Evolutionary conservation across 805 yeast species (phyloP).

Genomic region (Kregervanrija delftensis): DNA sequence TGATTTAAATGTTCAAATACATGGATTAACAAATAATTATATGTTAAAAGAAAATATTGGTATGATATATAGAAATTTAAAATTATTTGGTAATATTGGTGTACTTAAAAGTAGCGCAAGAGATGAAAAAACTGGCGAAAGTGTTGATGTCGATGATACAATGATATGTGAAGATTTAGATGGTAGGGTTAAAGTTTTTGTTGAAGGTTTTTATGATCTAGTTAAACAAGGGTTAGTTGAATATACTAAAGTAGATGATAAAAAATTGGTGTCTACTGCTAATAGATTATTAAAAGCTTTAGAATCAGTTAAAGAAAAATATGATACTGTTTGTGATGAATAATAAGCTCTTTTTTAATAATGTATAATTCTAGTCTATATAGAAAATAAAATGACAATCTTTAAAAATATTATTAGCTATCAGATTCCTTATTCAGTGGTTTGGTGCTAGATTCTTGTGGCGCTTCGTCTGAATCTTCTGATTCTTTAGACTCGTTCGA

Average conservation of each 20-base stretch:
- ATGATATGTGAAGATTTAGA: slow-evolving; percentile 49
- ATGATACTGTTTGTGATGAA: slow-evolving; percentile 11
- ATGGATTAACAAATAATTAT: slow-evolving; percentile 45
- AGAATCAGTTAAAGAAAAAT: slow-evolving; percentile 12
- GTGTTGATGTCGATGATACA: slow-evolving; percentile 9
- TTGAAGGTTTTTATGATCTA: slow-evolving; percentile 44
- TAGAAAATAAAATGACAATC: no score
- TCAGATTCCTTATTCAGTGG: no score
- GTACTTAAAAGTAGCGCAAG: background rate
- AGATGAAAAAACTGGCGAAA: background rate
- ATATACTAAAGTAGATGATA: slow-evolving; percentile 47
- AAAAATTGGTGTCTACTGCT: slow-evolving; percentile 15
- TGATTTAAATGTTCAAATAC: slow-evolving; percentile 23
- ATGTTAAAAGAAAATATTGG: slow-evolving; percentile 38
- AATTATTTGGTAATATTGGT: slow-evolving; percentile 37
- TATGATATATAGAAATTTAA: slow-evolving; percentile 44
- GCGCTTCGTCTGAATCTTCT: slow-evolving; percentile 14
- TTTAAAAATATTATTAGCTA: no score
- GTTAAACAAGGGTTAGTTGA: slow-evolving; percentile 43
- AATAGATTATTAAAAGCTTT: slow-evolving; percentile 12
- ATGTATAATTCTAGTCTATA: no score
- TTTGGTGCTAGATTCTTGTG: slow-evolving; percentile 19
- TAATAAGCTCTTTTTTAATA: background rate
- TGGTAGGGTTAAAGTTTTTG: slow-evolving; percentile 47
- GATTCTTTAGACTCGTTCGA: background rate